Percentiles rank a stretch among this genome's conserved stretches.
These are phyloP conservation scores for Hanseniaspora nectarophila DNA, from an alignment of 805 yeast species.

Conservation along the genomic window DNA sequence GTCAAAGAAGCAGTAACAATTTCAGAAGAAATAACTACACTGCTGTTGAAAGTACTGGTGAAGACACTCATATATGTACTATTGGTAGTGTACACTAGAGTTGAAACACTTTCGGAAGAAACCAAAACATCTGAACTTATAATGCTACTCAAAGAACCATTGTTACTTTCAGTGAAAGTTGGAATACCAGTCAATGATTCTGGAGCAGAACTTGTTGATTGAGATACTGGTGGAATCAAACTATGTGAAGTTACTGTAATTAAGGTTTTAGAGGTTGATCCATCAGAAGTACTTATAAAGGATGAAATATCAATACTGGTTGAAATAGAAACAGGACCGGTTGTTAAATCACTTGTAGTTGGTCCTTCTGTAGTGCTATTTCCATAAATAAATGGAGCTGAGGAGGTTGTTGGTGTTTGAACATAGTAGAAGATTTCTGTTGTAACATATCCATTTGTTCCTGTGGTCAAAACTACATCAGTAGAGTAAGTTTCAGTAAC, in stretches of 20 bases:
- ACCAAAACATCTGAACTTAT: not conserved
- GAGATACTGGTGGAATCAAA: not conserved
- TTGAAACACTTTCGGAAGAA: not conserved
- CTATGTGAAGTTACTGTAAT: not conserved
- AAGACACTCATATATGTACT: not conserved
- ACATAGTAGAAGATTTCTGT: constrained; percentile 16
- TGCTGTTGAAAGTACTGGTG: not conserved
- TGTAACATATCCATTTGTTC: constrained; percentile 17
- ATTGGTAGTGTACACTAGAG: not conserved
- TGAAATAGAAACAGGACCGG: constrained; percentile 1
- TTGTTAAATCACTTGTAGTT: not conserved
- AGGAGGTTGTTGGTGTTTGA: constrained; percentile 15
- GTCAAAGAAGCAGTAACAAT: not conserved
- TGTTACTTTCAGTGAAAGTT: not conserved
- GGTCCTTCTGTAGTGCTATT: not conserved
- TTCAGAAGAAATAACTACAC: not conserved
- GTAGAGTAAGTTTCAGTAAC: constrained; percentile 15
- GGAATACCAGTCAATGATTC: not conserved
- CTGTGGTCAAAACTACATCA: constrained; percentile 12
- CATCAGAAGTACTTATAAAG: not conserved
- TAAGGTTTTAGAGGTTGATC: not conserved
- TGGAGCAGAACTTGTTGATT: not conserved
- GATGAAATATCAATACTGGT: not conserved
- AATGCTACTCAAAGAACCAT: not conserved
- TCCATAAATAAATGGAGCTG: not conserved